phyloP scores from a whole-genome alignment of 495 filamentous ascomycete species.

The Elaphomyces granulatus region DNA sequence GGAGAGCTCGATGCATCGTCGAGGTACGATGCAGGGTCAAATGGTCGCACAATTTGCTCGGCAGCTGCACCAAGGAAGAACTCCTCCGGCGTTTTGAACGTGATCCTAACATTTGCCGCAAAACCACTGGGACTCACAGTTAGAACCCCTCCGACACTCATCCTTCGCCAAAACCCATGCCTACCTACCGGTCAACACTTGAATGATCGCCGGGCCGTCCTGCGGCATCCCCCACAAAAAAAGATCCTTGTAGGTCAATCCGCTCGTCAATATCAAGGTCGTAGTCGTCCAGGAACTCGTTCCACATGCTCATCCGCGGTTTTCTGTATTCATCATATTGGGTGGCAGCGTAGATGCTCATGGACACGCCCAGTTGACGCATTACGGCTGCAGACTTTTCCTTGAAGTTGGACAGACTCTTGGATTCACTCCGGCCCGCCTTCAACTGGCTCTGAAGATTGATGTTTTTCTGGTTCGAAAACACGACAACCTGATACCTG shows the following conservation, averaged over 20 bases:
- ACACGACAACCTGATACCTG: conserved; percentile 63
- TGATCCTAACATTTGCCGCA: conserved; percentile 64
- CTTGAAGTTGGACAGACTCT: conserved; percentile 62
- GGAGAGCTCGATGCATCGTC: conserved; percentile 20
- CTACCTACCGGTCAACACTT: conserved; percentile 55
- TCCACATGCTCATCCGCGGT: conserved; percentile 82
- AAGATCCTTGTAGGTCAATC: conserved; percentile 49
- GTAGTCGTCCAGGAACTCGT: conserved; percentile 60
- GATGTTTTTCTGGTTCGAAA: conserved; percentile 82
- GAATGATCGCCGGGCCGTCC: conserved; percentile 53
- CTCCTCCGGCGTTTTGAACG: conserved; percentile 79
- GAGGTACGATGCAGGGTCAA: conserved; percentile 48
- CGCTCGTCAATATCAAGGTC: conserved; percentile 44
- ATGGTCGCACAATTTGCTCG: conserved; percentile 46
- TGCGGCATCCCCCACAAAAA: conserved; percentile 89
- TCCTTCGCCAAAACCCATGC: not conserved
- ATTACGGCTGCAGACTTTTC: conserved; percentile 57
- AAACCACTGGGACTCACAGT: conserved; percentile 37
- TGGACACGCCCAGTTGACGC: conserved; percentile 55
- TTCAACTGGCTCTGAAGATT: conserved; percentile 60
- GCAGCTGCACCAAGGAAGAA: conserved; percentile 60
- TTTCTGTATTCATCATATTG: conserved; percentile 70
- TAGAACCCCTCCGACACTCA: not conserved
- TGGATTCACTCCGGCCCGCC: conserved; percentile 44
- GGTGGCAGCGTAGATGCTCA: conserved; percentile 75